These are phyloP conservation scores for Globisporangium parvum DNA, from an alignment of 352 stramenopile genomes.

Conservation along the genomic window DNA sequence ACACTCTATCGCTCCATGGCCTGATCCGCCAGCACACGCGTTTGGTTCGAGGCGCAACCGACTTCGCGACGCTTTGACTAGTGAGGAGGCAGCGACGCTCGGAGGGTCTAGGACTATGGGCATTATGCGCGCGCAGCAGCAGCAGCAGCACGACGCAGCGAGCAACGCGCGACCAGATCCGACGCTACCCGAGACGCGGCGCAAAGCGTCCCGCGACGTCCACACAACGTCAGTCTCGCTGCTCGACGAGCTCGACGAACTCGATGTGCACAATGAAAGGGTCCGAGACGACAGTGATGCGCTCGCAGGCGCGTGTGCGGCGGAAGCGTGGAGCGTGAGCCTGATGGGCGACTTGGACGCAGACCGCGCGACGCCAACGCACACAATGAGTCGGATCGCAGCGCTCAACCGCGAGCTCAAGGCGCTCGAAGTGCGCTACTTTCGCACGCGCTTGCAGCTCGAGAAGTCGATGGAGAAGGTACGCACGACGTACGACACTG, in stretches of 20 bases:
- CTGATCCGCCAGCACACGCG: too few relatives aligned
- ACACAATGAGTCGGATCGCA: slow-evolving; percentile 51
- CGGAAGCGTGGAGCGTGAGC: slow-evolving; percentile 7
- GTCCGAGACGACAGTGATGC: slow-evolving; percentile 2
- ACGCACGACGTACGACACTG: background rate
- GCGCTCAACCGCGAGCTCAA: slow-evolving; percentile 66
- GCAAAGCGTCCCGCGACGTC: background rate
- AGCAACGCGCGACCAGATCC: background rate
- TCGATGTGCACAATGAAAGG: background rate
- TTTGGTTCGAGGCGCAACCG: too few relatives aligned
- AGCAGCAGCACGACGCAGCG: background rate
- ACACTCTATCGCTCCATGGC: too few relatives aligned
- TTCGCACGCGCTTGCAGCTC: slow-evolving; percentile 61
- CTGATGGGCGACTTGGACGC: slow-evolving; percentile 20
- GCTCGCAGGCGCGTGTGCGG: too few relatives aligned
- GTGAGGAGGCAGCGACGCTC: background rate
- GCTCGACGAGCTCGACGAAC: background rate
- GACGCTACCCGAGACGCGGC: background rate
- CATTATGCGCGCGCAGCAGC: slow-evolving; percentile 8
- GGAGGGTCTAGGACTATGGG: slow-evolving; percentile 1
- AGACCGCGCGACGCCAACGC: slow-evolving; percentile 24
- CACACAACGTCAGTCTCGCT: background rate
- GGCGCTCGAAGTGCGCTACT: slow-evolving; percentile 68
- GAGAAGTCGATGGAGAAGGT: slow-evolving; percentile 71
- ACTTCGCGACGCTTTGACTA: background rate